These are phyloP conservation scores for Aspergillus floridensis DNA, from an alignment of 2,329 filamentous ascomycete species.

Conservation along the genomic window DNA sequence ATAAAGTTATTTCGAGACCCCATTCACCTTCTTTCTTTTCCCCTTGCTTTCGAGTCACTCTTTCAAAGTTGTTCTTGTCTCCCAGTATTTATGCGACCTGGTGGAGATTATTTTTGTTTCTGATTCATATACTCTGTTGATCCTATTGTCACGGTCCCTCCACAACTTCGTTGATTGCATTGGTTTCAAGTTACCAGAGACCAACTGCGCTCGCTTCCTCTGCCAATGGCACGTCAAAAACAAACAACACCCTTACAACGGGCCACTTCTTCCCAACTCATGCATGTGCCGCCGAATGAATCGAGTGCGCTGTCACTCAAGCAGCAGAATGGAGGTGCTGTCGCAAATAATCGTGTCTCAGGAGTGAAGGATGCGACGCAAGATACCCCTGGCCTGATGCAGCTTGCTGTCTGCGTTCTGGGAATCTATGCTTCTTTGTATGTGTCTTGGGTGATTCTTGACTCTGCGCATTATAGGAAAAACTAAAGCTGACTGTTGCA, in stretches of 20 bases:
- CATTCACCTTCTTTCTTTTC: neutral
- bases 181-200: no score
- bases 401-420: constrained; percentile 81
- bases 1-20: neutral
- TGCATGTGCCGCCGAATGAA: constrained; percentile 39
- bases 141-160: constrained; percentile 9
- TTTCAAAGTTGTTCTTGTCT: neutral
- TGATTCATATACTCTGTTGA: neutral
- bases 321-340: constrained; percentile 18
- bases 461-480: neutral
- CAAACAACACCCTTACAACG: constrained; percentile 64
- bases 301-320: constrained; percentile 25
- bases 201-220: neutral
- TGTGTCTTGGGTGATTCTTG: constrained; percentile 12
- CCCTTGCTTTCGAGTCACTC: neutral
- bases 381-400: constrained; percentile 60
- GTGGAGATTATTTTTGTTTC: neutral
- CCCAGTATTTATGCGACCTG: neutral
- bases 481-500: constrained; percentile 3
- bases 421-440: constrained; percentile 98
- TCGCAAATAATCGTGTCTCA: constrained; percentile 14
- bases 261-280: constrained; percentile 65
- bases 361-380: constrained; percentile 28
- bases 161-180: neutral
- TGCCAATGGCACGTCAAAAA: constrained; percentile 67